phyloP scores from a whole-genome alignment of 805 yeast species.

The Saturnispora mendoncae region DNA sequence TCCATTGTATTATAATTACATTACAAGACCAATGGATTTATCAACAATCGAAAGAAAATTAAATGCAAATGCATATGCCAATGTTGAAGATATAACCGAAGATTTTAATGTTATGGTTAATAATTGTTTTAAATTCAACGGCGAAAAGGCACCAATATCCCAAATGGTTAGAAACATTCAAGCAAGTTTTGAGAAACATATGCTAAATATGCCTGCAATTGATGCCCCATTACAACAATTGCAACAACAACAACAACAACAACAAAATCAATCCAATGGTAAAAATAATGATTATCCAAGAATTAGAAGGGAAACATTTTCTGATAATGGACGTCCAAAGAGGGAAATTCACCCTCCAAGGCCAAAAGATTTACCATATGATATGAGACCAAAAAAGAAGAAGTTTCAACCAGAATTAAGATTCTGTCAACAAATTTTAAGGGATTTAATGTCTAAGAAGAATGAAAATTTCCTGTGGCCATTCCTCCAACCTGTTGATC shows the following conservation, averaged over 20 bases:
- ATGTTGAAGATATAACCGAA: conserved; percentile 55
- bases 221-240: conserved; percentile 28
- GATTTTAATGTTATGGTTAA: conserved; percentile 80
- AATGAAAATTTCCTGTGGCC: conserved; percentile 83
- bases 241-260: conserved; percentile 16
- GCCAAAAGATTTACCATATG: conserved; percentile 88
- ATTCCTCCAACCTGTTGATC: conserved; percentile 88
- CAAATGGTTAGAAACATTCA: conserved; percentile 88
- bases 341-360: conserved; percentile 95
- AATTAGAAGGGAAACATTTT: conserved; percentile 66
- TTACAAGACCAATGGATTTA: conserved; percentile 87
- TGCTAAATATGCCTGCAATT: conserved; percentile 79
- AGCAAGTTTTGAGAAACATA: conserved; percentile 87
- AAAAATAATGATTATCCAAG: conserved; percentile 41
- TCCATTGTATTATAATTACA: conserved; percentile 80
- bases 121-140: conserved; percentile 81
- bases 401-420: conserved; percentile 83
- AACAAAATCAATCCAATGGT: conserved; percentile 12
- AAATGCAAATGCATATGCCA: conserved; percentile 58
- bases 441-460: conserved; percentile 76
- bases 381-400: conserved; percentile 83
- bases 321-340: conserved; percentile 74
- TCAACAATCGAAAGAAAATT: conserved; percentile 83
- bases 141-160: conserved; percentile 71
- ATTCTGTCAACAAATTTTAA: conserved; percentile 72